phyloP scores from a whole-genome alignment of 495 filamentous ascomycete species.

The Collariella sp. region DNA sequence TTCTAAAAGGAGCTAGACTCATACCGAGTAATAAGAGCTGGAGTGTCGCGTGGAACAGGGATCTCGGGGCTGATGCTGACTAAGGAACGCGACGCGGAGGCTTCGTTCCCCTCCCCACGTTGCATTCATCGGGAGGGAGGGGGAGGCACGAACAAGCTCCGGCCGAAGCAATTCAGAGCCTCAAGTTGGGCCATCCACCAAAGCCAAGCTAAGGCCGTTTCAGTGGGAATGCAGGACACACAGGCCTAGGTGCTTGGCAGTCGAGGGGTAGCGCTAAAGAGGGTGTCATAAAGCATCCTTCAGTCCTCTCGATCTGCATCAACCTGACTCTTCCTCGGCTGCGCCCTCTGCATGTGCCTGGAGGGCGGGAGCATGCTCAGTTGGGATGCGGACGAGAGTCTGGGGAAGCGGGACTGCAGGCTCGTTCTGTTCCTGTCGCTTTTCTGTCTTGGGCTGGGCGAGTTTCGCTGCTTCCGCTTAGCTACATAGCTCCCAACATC shows the following conservation, averaged over 20 bases:
- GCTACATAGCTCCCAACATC: slow-evolving; percentile 34
- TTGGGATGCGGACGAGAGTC: slow-evolving; percentile 73
- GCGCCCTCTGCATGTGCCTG: slow-evolving; percentile 42
- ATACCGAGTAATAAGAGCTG: too few relatives aligned
- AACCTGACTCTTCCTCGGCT: slow-evolving; percentile 30
- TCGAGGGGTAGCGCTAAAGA: too few relatives aligned
- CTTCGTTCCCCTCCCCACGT: neutral
- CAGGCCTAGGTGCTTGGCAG: too few relatives aligned
- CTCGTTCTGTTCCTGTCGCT: slow-evolving; percentile 14
- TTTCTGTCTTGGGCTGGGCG: slow-evolving; percentile 28
- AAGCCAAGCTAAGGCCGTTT: too few relatives aligned
- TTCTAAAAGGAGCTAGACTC: neutral
- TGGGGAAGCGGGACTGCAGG: slow-evolving; percentile 55
- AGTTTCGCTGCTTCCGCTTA: slow-evolving; percentile 53
- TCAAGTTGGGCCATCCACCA: too few relatives aligned
- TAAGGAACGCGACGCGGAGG: slow-evolving; percentile 26
- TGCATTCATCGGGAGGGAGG: neutral
- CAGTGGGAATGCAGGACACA: too few relatives aligned
- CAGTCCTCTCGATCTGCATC: neutral
- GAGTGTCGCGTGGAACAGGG: neutral
- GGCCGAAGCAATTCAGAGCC: too few relatives aligned
- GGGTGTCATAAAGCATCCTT: neutral
- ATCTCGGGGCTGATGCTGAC: too few relatives aligned
- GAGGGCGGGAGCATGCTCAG: slow-evolving; percentile 52
- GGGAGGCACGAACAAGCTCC: too few relatives aligned